Evolutionary conservation across 306 rosid species (phyloP).

Genomic region (Cyclanthera cordifolia): DNA sequence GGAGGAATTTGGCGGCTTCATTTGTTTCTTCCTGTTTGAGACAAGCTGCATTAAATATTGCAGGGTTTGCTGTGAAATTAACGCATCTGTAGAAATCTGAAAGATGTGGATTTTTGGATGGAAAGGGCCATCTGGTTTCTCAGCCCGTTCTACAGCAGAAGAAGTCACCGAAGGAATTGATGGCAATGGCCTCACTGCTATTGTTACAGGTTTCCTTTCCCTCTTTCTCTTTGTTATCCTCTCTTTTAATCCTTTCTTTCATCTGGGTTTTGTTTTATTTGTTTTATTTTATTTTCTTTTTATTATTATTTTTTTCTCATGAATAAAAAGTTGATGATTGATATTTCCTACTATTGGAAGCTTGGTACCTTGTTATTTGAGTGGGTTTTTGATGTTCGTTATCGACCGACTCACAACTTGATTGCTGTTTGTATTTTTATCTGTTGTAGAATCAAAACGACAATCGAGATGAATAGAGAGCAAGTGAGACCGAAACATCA

Average conservation of each 20-base stretch:
- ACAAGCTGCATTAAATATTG: not conserved
- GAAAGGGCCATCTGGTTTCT: conserved; percentile 50
- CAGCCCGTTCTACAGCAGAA: conserved; percentile 39
- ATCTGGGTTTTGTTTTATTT: not conserved
- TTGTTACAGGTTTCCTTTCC: conserved; percentile 35
- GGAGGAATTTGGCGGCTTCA: not conserved
- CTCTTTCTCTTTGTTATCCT: too few species aligned
- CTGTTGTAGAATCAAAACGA: too few species aligned
- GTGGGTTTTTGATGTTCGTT: not conserved
- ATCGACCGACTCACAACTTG: not conserved
- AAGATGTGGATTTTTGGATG: conserved; percentile 41
- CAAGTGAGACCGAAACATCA: too few species aligned
- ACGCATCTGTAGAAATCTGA: not conserved
- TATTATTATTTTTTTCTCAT: too few species aligned
- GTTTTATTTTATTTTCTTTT: too few species aligned
- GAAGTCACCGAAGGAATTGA: conserved; percentile 41
- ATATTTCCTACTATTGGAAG: not conserved
- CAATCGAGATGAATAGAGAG: too few species aligned
- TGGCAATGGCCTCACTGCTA: conserved; percentile 39
- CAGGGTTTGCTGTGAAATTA: not conserved
- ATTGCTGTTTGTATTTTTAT: not conserved
- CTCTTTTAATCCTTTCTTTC: not conserved
- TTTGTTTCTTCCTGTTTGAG: not conserved
- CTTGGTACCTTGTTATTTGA: not conserved
- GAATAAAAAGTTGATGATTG: too few species aligned